A percentile compares a stretch with the other conserved stretches of the same genome.
Conservation (phyloP, 2,329 filamentous ascomycete species). For the Ascosphaera apis region DNA sequence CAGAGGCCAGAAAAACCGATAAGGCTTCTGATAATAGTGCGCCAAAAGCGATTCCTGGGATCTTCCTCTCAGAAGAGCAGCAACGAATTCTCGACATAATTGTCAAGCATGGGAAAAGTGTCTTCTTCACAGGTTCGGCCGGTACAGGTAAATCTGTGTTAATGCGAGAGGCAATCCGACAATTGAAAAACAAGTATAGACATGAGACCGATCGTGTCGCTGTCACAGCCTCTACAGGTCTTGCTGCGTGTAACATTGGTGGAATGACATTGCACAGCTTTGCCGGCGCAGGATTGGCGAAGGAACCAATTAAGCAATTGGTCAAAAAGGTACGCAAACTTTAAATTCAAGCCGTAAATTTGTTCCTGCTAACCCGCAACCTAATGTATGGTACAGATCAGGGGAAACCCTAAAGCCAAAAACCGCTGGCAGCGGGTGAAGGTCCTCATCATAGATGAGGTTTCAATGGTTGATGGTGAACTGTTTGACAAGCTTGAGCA, state of each 20-base stretch:
- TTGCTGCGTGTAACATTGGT: conserved; percentile 91
- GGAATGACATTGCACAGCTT: conserved; percentile 94
- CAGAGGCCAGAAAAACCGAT: background rate
- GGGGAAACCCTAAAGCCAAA: conserved; percentile 67
- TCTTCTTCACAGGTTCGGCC: conserved; percentile 94
- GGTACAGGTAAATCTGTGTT: conserved; percentile 93
- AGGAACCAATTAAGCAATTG: conserved; percentile 57
- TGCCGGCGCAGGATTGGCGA: conserved; percentile 81
- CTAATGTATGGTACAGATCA: conserved; percentile 29
- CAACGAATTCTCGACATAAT: conserved; percentile 64
- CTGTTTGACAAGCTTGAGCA: conserved; percentile 89
- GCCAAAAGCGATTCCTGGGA: conserved; percentile 20
- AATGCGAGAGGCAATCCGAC: conserved; percentile 71
- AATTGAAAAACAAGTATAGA: conserved; percentile 51
- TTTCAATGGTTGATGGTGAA: conserved; percentile 96
- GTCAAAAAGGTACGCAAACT: conserved; percentile 42
- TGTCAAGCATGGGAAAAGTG: conserved; percentile 55
- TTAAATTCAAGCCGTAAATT: background rate
- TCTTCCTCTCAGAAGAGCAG: conserved; percentile 72
- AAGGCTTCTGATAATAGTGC: background rate
- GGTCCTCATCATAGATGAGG: conserved; percentile 74
- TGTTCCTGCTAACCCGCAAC: background rate
- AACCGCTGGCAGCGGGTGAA: conserved; percentile 76
- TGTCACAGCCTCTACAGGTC: conserved; percentile 82
- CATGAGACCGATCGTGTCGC: conserved; percentile 66